Base-by-base conservation (phyloP, 495 filamentous ascomycete species). In the Cercophora scortea region DNA sequence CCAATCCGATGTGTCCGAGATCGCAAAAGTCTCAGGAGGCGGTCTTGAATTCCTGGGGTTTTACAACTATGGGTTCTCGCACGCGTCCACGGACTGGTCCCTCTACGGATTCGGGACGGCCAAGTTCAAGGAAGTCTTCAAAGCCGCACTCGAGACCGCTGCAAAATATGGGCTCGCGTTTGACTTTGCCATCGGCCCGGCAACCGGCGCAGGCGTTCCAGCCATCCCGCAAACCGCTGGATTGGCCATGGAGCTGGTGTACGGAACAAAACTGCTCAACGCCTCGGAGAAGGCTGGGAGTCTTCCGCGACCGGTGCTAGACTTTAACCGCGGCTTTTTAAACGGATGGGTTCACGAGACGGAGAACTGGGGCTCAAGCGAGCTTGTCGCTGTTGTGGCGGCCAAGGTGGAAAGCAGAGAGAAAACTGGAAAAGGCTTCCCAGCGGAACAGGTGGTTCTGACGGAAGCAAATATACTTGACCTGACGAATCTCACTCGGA, bases 161-260 rank as follows among this genome's bases (percentile, higher is more conserved):
- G 61, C 69, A 9, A 66, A 76, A 12, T 53, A 66, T 40, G 71
- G 63, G 0, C 44, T 79, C 12, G 42, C 66, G 8, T 67, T 79
- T 56, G 76, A 79, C 51, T 77, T 78, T 61, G 56, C 74, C 0
- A 25, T 79, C 9, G 77, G 78, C 5, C 68, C 78, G 0, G 74
- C 73, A 55, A 69, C 73, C 52, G 77, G 71, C 7, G 63, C 70
- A 40, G 76, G 78, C 42, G 73, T 78, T n/a, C 78, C 78, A 7
- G 42, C 50, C 15, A 47, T 12, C 48, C 60, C 50, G 50, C 66
- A 54, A 58, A 67, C 42, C 61, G 68, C 6, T 45, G 75, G 25
- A 59, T 64, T 40, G 66, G 71, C 69, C 62, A 74, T 57, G 52
- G 75, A 59, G 63, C 65, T 57, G 11, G 64, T 67, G 32, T 46